Evolutionary conservation across 2,329 filamentous ascomycete species (phyloP), one percentile per base, ranked within the genome.

Genomic region (Dactylellina haptotyla): DNA sequence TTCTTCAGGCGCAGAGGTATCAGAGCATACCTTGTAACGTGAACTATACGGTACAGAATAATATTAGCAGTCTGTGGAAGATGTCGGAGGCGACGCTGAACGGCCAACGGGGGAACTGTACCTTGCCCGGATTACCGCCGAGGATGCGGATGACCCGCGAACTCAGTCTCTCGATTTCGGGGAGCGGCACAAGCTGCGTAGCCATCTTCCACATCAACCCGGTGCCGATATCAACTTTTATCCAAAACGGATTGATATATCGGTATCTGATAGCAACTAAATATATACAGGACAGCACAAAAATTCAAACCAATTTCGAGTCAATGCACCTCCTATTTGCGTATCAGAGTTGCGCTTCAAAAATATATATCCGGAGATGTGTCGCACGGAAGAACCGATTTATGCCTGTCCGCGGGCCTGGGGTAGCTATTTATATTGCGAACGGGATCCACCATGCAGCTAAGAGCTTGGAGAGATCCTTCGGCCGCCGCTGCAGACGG

Each of bases 91-190:
- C 32, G 25, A 23, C 23, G 3, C 1, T 28, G 10, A 10, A 6
- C 6, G 20, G 25, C 14, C 9, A 20, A 18, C n/a, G 18, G 23
- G 10, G n/a, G 23, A 58, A 10, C 57, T 81, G 79, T 77, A 88
- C 88, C 84, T 96, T 97, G 79, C 91, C 88, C 10, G 95, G 94
- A 81, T 99, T 99, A 6, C 91, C 92, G 69, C 90, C 95, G 16
- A 98, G 84, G 75, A 99, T 91, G 64, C 95, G 87, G 75, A 97
- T 89, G 46, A 93, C 90, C 12, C 86, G 84, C 18, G 90, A 86
- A 79, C 91, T 94, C 62, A 98, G 84, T 73, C 90, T 87, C 81
- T 94, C 88, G 56, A 96, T 86, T 73, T 90, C 87, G 3, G 89
- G 88, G 12, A 98, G 85, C 16, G 85, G 80, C 26, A 87, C 84